Conservation (phyloP, 768 basidiomycete species). For the Suillus tomentosus region DNA sequence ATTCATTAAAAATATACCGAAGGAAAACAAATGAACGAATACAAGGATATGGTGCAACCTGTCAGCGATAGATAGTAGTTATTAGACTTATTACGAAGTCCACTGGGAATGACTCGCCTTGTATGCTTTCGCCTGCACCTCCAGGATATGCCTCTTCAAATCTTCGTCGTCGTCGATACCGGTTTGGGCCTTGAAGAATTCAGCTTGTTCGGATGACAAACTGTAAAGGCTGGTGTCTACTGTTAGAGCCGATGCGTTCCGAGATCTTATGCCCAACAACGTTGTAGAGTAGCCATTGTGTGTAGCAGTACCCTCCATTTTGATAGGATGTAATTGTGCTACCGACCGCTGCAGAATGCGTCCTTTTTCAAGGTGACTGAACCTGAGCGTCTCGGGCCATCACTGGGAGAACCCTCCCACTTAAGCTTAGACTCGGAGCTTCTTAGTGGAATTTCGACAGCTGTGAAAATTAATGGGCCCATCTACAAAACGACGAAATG, state of each 20-base stretch:
- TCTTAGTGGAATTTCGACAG: no score
- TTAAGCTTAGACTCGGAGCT: no score
- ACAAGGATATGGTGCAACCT: not conserved
- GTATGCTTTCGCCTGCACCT: slow-evolving; percentile 29
- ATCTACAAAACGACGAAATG: no score
- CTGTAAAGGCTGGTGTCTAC: not conserved
- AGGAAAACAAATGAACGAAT: not conserved
- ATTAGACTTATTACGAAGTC: not conserved
- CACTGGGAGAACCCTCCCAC: no score
- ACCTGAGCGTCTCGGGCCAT: no score
- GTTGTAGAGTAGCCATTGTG: not conserved
- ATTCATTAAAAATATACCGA: not conserved
- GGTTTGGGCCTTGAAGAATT: slow-evolving; percentile 27
- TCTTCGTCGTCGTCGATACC: slow-evolving; percentile 28
- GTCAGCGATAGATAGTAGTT: not conserved
- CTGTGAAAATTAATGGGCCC: no score
- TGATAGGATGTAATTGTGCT: not conserved
- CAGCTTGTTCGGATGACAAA: slow-evolving; percentile 8
- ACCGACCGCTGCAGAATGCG: no score
- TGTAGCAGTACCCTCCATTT: not conserved
- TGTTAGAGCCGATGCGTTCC: no score
- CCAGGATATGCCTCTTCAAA: slow-evolving; percentile 30
- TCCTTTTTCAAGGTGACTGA: not conserved
- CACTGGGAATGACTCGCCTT: slow-evolving; percentile 16
- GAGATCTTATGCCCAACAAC: not conserved